Evolutionary conservation across 2,329 filamentous ascomycete genomes (phyloP).

Genomic region (Ceratocystis cubensis): DNA sequence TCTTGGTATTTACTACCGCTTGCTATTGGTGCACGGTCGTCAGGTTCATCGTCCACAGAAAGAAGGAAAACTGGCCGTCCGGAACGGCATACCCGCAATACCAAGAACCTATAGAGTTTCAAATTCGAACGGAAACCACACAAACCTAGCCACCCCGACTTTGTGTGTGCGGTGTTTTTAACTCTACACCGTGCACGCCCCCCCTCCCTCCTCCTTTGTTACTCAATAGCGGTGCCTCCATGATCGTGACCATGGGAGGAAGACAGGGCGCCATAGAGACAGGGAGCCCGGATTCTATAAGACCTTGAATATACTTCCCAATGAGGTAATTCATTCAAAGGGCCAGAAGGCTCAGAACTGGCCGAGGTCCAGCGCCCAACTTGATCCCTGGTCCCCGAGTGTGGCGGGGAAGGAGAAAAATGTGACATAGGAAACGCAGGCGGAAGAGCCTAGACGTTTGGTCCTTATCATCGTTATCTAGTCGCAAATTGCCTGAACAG

Average conservation of each 20-base stretch:
- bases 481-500: background rate
- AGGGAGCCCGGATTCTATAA: background rate
- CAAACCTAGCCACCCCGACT: background rate
- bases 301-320: background rate
- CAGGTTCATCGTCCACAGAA: background rate
- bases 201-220: background rate
- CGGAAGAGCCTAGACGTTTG: background rate
- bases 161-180: background rate
- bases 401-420: background rate
- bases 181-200: background rate
- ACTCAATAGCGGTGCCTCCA: background rate
- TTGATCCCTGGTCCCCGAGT: background rate
- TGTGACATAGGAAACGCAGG: background rate
- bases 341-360: background rate
- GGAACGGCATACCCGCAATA: background rate
- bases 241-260: background rate
- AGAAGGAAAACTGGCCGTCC: background rate
- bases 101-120: background rate
- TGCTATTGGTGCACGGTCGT: background rate
- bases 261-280: background rate
- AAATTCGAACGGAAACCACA: background rate
- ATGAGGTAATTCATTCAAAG: background rate
- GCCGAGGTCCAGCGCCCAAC: background rate
- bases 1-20: background rate
- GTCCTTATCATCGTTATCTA: background rate